Base-by-base conservation (phyloP, 23 red algal genomes). In the Gracilariopsis chorda region DNA sequence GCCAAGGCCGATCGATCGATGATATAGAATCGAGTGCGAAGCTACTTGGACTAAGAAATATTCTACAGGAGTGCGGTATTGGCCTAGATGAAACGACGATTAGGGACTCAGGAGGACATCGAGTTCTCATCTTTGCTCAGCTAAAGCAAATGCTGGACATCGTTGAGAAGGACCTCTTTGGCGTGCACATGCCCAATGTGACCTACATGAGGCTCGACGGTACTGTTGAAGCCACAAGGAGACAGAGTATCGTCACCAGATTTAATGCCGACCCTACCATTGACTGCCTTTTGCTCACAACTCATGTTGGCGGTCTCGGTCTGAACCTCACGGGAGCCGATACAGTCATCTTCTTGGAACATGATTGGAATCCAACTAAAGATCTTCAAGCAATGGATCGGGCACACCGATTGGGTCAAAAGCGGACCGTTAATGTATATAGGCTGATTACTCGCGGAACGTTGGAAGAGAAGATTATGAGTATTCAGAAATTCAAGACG, bases 321-420 rank as follows among this genome's bases (percentile, higher is more conserved):
- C 90, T 98, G n/a, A 98, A 98, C 63, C 73, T 98, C 16, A 95
- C 93, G 36, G 96, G 93, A 39, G 96, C 96, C 0, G 96, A 98
- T 57, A 94, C 91, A 40, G 96, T 98, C 47, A 93, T 98, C 40
- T 98, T 98, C 75, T 51, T 98, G 6, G 96, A 98, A 57, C 93
- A 93, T 43, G 96, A 98, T 62, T 98, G 88, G 78, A 98, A 98
- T 78, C 96, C 96, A 5, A 91, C 94, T 11, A 95, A 93, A 35
- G 96, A 98, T 72, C 68, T 98, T 32, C 96, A 98, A 77, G 96
- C 96, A 9, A 98, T 98, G 96, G 96, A 98, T 71, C 41, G 96
- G 40, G 96, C 96, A 51, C 96, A 98, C 46, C 91, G 96, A 30
- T 82, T 98, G 60, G 96, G 96, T 35, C 96, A 98, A 76, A 94